Conservation (phyloP, 257 asterid species). For the Solanum sitiens region DNA sequence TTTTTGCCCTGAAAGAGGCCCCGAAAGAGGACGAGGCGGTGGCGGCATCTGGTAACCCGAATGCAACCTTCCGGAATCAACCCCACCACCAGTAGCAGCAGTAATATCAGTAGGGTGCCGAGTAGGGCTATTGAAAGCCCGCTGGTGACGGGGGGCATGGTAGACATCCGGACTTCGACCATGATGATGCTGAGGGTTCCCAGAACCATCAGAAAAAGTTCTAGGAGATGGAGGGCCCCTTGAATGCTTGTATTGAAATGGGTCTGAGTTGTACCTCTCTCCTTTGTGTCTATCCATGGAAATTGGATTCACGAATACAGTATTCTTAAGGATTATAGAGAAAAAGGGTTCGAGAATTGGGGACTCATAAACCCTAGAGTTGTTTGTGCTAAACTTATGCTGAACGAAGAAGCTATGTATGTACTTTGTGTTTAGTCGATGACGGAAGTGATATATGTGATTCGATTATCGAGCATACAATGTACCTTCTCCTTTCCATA, state of each 20-base stretch:
- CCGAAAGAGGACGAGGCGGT: slow-evolving; percentile 19
- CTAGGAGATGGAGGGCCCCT: background rate
- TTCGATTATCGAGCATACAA: background rate
- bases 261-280: slow-evolving; percentile 26
- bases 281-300: slow-evolving; percentile 50
- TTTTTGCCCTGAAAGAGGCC: slow-evolving; percentile 69
- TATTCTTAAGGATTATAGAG: background rate
- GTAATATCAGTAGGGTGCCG: slow-evolving; percentile 31
- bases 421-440: background rate
- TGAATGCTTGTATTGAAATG: background rate
- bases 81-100: slow-evolving; percentile 19
- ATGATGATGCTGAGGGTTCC: background rate
- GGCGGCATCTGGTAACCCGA: slow-evolving; percentile 27
- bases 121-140: slow-evolving; percentile 16
- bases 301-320: background rate
- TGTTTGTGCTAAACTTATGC: background rate
- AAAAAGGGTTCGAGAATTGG: background rate
- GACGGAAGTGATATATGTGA: background rate
- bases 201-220: slow-evolving; percentile 17
- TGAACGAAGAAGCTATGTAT: background rate
- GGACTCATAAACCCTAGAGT: background rate
- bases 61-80: slow-evolving; percentile 31
- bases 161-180: background rate
- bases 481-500: background rate
- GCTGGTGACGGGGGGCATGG: background rate